phyloP scores from a whole-genome alignment of 495 filamentous ascomycete species.

The Geopyxis carbonaria region DNA sequence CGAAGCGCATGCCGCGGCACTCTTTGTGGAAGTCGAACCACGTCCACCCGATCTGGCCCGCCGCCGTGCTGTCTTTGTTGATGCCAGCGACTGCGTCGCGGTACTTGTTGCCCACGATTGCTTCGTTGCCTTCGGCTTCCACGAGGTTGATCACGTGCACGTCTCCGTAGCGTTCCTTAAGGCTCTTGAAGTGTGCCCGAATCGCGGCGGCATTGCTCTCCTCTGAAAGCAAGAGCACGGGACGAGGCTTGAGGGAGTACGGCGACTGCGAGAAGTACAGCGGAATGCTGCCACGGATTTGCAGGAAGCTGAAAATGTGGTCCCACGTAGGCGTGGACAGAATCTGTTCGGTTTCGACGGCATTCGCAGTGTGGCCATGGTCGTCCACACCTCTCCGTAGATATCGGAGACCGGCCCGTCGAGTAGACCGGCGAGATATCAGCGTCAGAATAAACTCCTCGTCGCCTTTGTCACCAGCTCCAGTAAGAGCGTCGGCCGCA shows the following conservation, averaged over 20 bases:
- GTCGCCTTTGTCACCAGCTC: not conserved
- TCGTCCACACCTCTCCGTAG: constrained; percentile 84
- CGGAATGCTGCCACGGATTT: constrained; percentile 75
- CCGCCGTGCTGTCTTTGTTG: constrained; percentile 42
- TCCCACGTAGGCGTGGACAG: constrained; percentile 43
- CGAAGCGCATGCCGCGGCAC: constrained; percentile 92
- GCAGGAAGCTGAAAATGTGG: constrained; percentile 65
- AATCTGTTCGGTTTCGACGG: constrained; percentile 86
- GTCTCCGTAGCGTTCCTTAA: constrained; percentile 50
- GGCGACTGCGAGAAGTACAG: constrained; percentile 86
- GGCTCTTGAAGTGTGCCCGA: constrained; percentile 52
- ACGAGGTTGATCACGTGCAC: constrained; percentile 70
- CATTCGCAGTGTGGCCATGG: constrained; percentile 71
- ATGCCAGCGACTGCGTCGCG: constrained; percentile 44
- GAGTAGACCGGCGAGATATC: constrained; percentile 67
- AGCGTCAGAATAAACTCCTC: constrained; percentile 74
- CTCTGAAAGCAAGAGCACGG: constrained; percentile 57
- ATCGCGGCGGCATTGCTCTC: constrained; percentile 64
- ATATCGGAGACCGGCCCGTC: constrained; percentile 75
- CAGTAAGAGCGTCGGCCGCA: constrained; percentile 1
- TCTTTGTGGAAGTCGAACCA: constrained; percentile 93
- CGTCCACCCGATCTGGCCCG: constrained; percentile 46
- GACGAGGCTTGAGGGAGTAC: constrained; percentile 78
- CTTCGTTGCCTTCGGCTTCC: constrained; percentile 68
- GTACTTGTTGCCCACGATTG: constrained; percentile 59